Evolutionary conservation across 495 filamentous ascomycete genomes (phyloP).

Genomic region (Annulohypoxylon stygium): DNA sequence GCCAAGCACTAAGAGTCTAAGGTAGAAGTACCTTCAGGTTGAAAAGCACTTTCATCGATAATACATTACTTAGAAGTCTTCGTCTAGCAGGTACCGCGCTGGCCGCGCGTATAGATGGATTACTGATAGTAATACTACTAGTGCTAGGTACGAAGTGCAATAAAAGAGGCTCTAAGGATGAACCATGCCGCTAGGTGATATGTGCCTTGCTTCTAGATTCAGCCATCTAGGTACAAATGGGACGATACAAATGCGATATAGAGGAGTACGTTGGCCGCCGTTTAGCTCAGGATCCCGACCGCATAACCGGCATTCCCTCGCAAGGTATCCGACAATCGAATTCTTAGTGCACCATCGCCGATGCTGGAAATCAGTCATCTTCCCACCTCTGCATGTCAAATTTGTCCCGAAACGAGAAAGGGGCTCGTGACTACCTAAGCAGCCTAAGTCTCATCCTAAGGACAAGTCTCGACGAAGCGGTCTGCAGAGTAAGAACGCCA

Average conservation of each 20-base stretch:
- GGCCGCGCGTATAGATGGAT: slow-evolving; percentile 10
- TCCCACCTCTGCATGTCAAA: slow-evolving; percentile 24
- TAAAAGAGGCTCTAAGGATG: neutral
- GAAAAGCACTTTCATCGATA: no score
- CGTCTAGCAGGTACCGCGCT: slow-evolving; percentile 6
- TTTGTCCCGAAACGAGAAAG: slow-evolving; percentile 18
- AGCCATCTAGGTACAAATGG: slow-evolving; percentile 1
- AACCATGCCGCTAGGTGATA: slow-evolving; percentile 29
- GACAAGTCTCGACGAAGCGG: slow-evolving; percentile 22
- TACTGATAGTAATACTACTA: neutral
- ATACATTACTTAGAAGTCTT: neutral
- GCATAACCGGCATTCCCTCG: slow-evolving; percentile 31
- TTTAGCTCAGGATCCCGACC: slow-evolving; percentile 24
- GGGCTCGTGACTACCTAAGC: slow-evolving; percentile 33
- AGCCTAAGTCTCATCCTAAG: slow-evolving; percentile 6
- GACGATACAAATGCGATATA: slow-evolving; percentile 6
- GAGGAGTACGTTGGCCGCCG: neutral
- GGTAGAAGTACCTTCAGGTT: no score
- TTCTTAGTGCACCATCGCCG: slow-evolving; percentile 47
- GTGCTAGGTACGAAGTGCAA: neutral
- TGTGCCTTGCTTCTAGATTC: slow-evolving; percentile 10
- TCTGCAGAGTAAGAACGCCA: slow-evolving; percentile 28
- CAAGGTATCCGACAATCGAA: slow-evolving; percentile 50
- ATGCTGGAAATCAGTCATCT: slow-evolving; percentile 27
- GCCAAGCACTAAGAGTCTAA: neutral